These are phyloP conservation scores for Tetracentron sinense DNA, from an alignment of 164 flowering plant genomes.

Conservation along the genomic window DNA sequence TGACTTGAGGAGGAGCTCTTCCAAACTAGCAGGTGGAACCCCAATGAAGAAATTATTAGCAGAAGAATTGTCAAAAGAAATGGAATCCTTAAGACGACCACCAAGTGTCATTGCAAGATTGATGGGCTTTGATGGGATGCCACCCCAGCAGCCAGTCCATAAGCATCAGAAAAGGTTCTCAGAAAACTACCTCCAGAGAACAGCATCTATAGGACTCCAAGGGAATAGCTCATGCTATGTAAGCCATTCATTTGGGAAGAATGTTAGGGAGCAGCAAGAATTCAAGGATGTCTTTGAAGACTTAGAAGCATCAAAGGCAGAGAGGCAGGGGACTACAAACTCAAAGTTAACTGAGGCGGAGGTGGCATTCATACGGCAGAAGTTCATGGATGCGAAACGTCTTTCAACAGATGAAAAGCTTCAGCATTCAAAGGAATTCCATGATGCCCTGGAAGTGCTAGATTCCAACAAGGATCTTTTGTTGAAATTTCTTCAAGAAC, in stretches of 20 bases:
- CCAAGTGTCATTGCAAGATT: conserved; percentile 77
- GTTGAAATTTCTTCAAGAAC: conserved; percentile 64
- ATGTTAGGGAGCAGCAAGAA: conserved; percentile 46
- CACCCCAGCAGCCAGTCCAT: conserved; percentile 46
- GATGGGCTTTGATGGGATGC: conserved; percentile 86
- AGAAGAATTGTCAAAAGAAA: conserved; percentile 63
- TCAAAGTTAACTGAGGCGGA: conserved; percentile 35
- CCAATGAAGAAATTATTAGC: conserved; percentile 63
- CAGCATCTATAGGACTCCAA: conserved; percentile 21
- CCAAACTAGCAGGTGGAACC: conserved; percentile 28
- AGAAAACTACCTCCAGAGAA: conserved; percentile 24
- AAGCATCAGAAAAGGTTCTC: conserved; percentile 34
- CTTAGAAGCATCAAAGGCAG: conserved; percentile 31
- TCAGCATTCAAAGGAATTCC: conserved; percentile 58
- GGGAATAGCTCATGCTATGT: conserved; percentile 23
- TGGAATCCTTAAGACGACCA: conserved; percentile 51
- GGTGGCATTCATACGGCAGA: conserved; percentile 50
- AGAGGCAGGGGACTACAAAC: conserved; percentile 14
- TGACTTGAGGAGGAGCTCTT: conserved; percentile 30
- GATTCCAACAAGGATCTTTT: conserved; percentile 66
- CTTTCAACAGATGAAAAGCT: conserved; percentile 54
- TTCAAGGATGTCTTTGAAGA: conserved; percentile 94
- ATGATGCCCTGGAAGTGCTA: conserved; percentile 55
- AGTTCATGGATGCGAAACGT: conserved; percentile 55
- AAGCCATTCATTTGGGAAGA: conserved; percentile 33